phyloP scores from a whole-genome alignment of 2,329 filamentous ascomycete species.

The Fusarium chlamydosporum region DNA sequence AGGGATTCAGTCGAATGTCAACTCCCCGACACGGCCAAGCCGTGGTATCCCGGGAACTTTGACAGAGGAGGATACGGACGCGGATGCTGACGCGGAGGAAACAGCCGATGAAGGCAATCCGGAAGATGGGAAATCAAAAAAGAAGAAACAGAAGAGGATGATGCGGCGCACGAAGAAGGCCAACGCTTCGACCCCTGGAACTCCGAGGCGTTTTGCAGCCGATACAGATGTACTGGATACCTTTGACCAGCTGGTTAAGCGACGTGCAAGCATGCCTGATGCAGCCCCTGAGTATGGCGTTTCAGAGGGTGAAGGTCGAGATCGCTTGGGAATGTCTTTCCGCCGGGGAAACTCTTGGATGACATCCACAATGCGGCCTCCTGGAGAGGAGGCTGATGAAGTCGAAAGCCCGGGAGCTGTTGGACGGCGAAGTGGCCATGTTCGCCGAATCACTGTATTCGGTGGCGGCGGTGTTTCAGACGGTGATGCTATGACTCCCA shows the following conservation, averaged over 20 bases:
- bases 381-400: conserved; percentile 66
- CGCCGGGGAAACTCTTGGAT: conserved; percentile 73
- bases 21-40: conserved; percentile 64
- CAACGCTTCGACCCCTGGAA: conserved; percentile 76
- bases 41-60: conserved; percentile 68
- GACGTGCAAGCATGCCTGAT: conserved; percentile 77
- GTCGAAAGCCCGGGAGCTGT: conserved; percentile 63
- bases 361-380: conserved; percentile 62
- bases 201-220: conserved; percentile 64
- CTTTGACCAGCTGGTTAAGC: conserved; percentile 67
- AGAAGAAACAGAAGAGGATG: conserved; percentile 73
- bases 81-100: conserved; percentile 82
- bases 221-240: conserved; percentile 60
- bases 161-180: conserved; percentile 69
- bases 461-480: conserved; percentile 76
- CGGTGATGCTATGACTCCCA: conserved; percentile 70
- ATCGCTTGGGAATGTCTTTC: conserved; percentile 66
- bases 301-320: conserved; percentile 81
- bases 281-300: conserved; percentile 72
- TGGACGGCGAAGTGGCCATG: conserved; percentile 71
- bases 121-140: conserved; percentile 59
- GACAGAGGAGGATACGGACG: conserved; percentile 63
- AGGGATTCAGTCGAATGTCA: conserved; percentile 59
- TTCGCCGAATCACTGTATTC: conserved; percentile 76
- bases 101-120: conserved; percentile 80